Evolutionary conservation across 1,284 basidiomycete species (phyloP).

Genomic region (Microbotryomycetes sp.): DNA sequence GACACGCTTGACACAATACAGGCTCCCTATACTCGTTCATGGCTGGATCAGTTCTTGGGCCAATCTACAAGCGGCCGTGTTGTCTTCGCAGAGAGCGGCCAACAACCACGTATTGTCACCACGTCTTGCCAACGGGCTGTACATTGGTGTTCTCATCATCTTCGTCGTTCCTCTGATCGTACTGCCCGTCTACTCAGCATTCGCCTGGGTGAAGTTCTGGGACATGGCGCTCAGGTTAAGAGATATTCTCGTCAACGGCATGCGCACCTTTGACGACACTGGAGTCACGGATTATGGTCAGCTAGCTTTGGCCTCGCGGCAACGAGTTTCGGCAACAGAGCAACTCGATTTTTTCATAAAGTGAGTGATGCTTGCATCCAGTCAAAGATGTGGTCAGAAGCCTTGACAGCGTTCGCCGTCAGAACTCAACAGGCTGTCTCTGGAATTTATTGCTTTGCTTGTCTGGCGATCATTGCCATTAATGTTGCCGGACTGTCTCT

Average conservation of each 20-base stretch:
- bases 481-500: slow-evolving; percentile 12
- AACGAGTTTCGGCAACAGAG: not conserved
- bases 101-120: slow-evolving; percentile 12
- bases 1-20: too few species aligned
- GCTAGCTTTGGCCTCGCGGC: not conserved
- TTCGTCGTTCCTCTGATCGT: slow-evolving; percentile 1
- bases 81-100: slow-evolving; percentile 2
- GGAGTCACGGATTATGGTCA: not conserved
- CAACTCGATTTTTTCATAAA: slow-evolving; percentile 1
- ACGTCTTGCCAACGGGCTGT: slow-evolving; percentile 3
- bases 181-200: not conserved
- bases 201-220: not conserved
- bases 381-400: too few species aligned
- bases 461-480: not conserved
- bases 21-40: slow-evolving; percentile 9
- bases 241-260: not conserved
- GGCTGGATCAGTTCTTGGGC: slow-evolving; percentile 8
- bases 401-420: not conserved
- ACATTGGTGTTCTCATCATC: slow-evolving; percentile 4
- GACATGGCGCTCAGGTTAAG: not conserved
- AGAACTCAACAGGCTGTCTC: not conserved
- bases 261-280: not conserved
- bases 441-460: not conserved
- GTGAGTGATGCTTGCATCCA: not conserved
- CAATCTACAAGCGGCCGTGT: slow-evolving; percentile 12